Conservation (phyloP, 805 yeast species). For the Saccharomycopsis schoenii region DNA sequence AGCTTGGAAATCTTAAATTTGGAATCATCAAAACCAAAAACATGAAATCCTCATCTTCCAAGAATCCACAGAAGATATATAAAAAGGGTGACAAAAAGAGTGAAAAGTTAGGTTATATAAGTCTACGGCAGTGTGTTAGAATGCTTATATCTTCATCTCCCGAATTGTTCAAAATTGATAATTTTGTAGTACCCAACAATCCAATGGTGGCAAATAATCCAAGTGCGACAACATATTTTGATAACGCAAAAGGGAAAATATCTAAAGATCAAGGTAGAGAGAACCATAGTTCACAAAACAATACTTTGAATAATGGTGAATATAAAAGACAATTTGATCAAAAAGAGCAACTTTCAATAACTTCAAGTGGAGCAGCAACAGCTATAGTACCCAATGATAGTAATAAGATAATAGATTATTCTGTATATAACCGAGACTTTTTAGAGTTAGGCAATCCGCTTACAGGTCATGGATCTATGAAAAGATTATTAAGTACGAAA, state of each 20-base stretch:
- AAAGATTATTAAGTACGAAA: neutral
- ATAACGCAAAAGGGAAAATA: neutral
- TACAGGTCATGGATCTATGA: slow-evolving; percentile 15
- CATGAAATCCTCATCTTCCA: neutral
- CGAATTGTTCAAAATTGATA: slow-evolving; percentile 12
- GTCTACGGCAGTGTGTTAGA: slow-evolving; percentile 8
- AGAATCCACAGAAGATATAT: neutral
- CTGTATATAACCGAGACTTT: slow-evolving; percentile 15
- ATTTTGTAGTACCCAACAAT: neutral
- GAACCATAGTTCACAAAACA: neutral
- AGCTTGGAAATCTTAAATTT: neutral
- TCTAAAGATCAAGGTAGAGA: neutral
- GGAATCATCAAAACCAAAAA: neutral
- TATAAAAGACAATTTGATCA: neutral
- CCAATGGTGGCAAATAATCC: neutral
- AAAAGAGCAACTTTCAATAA: neutral
- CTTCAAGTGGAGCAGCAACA: neutral
- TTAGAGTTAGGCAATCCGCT: slow-evolving; percentile 11
- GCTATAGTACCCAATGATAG: neutral
- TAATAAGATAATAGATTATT: slow-evolving; percentile 9
- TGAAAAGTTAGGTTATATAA: slow-evolving; percentile 6
- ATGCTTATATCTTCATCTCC: slow-evolving; percentile 12
- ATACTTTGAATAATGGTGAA: neutral
- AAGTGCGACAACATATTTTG: neutral
- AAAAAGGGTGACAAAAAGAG: neutral